Evolutionary conservation across 345 rosid species (phyloP).

Genomic region (Citropsis articulata): DNA sequence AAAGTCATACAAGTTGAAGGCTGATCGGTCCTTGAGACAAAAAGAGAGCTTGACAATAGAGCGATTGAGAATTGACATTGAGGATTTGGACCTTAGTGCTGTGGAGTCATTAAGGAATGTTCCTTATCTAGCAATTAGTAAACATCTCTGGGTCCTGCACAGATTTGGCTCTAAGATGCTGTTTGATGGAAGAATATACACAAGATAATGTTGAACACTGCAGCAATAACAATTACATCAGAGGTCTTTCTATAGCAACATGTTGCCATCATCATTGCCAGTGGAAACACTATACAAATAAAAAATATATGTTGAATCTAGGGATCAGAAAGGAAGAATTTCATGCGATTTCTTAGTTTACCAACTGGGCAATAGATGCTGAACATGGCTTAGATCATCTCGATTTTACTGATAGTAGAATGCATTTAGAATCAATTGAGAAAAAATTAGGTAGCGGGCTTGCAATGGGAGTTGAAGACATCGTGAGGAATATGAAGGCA

Average conservation of each 20-base stretch:
- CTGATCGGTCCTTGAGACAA: slow-evolving; percentile 91
- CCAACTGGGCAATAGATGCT: slow-evolving; percentile 98
- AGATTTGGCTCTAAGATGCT: slow-evolving; percentile 92
- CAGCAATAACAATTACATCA: slow-evolving; percentile 28
- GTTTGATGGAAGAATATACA: slow-evolving; percentile 38
- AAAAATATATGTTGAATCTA: slow-evolving; percentile 44
- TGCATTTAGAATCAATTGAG: slow-evolving; percentile 31
- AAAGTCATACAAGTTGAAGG: slow-evolving; percentile 93
- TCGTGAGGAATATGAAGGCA: slow-evolving; percentile 61
- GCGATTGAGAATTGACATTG: slow-evolving; percentile 97
- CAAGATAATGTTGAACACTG: slow-evolving; percentile 18
- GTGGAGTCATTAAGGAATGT: slow-evolving; percentile 61
- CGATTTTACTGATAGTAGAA: slow-evolving; percentile 30
- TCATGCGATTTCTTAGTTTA: slow-evolving; percentile 76
- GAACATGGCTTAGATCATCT: slow-evolving; percentile 73
- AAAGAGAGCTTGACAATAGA: slow-evolving; percentile 82
- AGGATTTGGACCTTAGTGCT: slow-evolving; percentile 78
- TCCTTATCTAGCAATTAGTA: slow-evolving; percentile 81
- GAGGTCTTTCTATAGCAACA: slow-evolving; percentile 81
- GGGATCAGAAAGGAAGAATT: slow-evolving; percentile 70
- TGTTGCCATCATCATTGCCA: slow-evolving; percentile 99
- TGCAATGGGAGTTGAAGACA: slow-evolving; percentile 46
- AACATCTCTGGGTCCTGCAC: slow-evolving; percentile 98
- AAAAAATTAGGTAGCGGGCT: slow-evolving; percentile 30
- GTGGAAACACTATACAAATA: slow-evolving; percentile 87